Evolutionary conservation across 306 rosid species (phyloP).

Genomic region (Argentina anserina): DNA sequence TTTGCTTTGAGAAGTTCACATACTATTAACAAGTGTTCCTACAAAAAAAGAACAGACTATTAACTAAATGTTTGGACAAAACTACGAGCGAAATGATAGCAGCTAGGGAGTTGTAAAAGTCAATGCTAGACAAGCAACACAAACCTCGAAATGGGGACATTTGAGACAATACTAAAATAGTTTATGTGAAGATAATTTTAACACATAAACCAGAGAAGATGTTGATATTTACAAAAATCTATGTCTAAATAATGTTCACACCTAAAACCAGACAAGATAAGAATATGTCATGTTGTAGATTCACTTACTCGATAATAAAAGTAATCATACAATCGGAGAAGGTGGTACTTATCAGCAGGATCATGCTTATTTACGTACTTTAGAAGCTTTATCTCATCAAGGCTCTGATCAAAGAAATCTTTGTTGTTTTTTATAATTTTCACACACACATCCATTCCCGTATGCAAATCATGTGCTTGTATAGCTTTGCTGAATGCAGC

Average conservation of each 20-base stretch:
- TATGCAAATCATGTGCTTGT: slow-evolving; percentile 96
- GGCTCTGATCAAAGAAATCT: slow-evolving; percentile 98
- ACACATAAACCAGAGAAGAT: background rate
- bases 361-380: slow-evolving; percentile 96
- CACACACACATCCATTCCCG: slow-evolving; percentile 97
- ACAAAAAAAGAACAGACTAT: slow-evolving; percentile 22
- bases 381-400: slow-evolving; percentile 98
- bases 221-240: background rate
- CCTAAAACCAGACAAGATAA: slow-evolving; percentile 5
- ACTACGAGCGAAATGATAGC: background rate
- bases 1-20: slow-evolving; percentile 98
- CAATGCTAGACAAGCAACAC: background rate
- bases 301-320: slow-evolving; percentile 90
- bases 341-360: slow-evolving; percentile 91
- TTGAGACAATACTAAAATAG: background rate
- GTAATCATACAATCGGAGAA: slow-evolving; percentile 93
- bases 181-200: background rate
- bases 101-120: background rate
- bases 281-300: slow-evolving; percentile 14
- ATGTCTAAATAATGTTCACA: background rate
- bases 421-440: slow-evolving; percentile 99
- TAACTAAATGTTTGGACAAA: background rate
- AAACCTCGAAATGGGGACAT: background rate
- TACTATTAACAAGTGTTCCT: slow-evolving; percentile 97
- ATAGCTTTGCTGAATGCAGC: slow-evolving; percentile 99